phyloP scores from a whole-genome alignment of 768 basidiomycete genomes.

The Cystofilobasidium ferigula region DNA sequence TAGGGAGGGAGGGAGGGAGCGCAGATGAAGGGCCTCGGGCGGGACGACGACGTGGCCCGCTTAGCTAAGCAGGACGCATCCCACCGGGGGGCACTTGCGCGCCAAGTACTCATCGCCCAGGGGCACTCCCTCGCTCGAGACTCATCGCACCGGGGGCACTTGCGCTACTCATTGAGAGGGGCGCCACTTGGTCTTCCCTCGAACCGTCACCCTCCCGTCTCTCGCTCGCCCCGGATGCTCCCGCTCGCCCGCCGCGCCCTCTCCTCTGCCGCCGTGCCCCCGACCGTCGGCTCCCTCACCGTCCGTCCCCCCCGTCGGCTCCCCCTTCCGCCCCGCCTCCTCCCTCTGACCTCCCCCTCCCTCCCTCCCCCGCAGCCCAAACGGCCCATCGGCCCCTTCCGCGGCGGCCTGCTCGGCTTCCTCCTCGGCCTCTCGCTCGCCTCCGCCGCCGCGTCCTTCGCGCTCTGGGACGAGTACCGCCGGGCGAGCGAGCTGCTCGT shows the following conservation, averaged over 20 bases:
- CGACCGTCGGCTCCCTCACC: constrained; percentile 15
- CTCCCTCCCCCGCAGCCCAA: background rate
- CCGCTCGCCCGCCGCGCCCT: background rate
- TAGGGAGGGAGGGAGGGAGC: background rate
- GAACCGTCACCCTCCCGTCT: background rate
- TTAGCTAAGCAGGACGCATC: too few relatives aligned
- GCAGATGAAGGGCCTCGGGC: too few relatives aligned
- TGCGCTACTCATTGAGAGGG: too few relatives aligned
- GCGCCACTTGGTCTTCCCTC: too few relatives aligned
- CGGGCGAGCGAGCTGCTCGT: constrained; percentile 74
- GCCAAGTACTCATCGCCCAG: too few relatives aligned
- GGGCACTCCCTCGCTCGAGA: too few relatives aligned
- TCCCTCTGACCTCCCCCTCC: background rate
- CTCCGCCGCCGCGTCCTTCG: constrained; percentile 73
- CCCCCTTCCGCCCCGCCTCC: background rate
- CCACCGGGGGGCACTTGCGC: too few relatives aligned
- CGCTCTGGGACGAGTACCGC: constrained; percentile 82
- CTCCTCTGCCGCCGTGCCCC: background rate
- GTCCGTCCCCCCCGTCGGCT: background rate
- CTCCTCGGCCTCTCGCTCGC: constrained; percentile 83
- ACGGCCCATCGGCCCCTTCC: constrained; percentile 3
- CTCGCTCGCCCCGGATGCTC: background rate
- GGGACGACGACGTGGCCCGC: too few relatives aligned
- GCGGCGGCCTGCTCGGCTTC: constrained; percentile 53
- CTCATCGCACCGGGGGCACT: too few relatives aligned